Conservation (phyloP, 129 eudicot species). For the Chrysanthemum makinoi region DNA sequence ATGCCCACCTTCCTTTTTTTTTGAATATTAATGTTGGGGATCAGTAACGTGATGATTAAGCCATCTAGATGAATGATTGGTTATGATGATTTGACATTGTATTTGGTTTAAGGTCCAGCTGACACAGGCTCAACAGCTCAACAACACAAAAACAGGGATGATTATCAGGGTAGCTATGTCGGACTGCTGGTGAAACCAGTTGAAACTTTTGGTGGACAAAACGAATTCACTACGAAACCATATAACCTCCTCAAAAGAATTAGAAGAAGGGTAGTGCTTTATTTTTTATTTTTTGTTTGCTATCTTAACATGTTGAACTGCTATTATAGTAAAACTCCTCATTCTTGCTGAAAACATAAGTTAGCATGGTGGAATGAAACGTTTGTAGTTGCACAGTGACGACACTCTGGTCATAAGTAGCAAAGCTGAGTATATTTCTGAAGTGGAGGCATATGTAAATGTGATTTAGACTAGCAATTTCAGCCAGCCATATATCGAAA, state of each 20-base stretch:
- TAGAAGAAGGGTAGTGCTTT: too few species aligned
- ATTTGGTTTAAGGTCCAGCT: not conserved
- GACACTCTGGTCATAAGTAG: not conserved
- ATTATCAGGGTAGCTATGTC: too few species aligned
- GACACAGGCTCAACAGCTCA: not conserved
- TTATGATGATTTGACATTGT: not conserved
- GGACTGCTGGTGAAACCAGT: too few species aligned
- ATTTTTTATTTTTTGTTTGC: too few species aligned
- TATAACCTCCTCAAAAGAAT: too few species aligned
- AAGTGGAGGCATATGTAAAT: slow-evolving; percentile 1
- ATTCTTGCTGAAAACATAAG: not conserved
- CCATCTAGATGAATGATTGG: not conserved
- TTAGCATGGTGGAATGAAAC: too few species aligned
- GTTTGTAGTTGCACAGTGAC: too few species aligned
- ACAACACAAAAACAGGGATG: too few species aligned
- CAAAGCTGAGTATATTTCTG: not conserved
- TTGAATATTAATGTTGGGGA: not conserved
- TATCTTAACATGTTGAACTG: not conserved
- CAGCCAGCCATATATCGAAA: not conserved
- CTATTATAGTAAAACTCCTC: not conserved
- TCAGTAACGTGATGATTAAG: not conserved
- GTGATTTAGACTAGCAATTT: not conserved
- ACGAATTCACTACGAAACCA: too few species aligned
- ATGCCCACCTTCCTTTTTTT: not conserved
- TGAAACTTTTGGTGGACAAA: too few species aligned